These are phyloP conservation scores for Cardamine resedifolia DNA, from an alignment of 345 rosid species.

Conservation along the genomic window DNA sequence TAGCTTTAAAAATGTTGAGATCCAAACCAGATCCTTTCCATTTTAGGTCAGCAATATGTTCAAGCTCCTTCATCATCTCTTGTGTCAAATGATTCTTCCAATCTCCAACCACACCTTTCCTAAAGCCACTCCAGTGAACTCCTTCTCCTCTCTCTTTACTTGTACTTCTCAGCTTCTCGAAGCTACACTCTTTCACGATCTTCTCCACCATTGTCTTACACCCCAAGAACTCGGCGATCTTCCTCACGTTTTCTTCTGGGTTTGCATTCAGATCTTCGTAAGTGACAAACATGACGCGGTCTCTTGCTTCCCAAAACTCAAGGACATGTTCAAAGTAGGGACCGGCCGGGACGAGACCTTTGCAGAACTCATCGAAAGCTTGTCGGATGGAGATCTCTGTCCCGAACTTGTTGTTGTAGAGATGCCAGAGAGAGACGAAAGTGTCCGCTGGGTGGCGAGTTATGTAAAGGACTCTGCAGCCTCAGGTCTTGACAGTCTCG, in stretches of 20 bases:
- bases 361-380: constrained; percentile 42
- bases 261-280: constrained; percentile 44
- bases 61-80: constrained; percentile 39
- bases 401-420: constrained; percentile 28
- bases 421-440: constrained; percentile 41
- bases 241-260: constrained; percentile 27
- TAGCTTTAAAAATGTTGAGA: constrained; percentile 24
- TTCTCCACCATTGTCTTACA: constrained; percentile 34
- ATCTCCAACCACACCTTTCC: constrained; percentile 48
- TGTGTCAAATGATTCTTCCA: constrained; percentile 43
- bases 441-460: constrained; percentile 39
- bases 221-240: constrained; percentile 44
- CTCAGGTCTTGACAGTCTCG: constrained; percentile 24
- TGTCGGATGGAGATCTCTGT: constrained; percentile 33
- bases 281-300: constrained; percentile 36
- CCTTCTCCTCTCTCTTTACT: constrained; percentile 39
- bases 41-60: constrained; percentile 34
- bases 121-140: constrained; percentile 34
- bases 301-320: constrained; percentile 43
- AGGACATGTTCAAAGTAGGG: constrained; percentile 43
- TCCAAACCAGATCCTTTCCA: constrained; percentile 34
- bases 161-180: constrained; percentile 38
- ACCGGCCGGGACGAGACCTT: constrained; percentile 35
- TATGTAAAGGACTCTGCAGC: constrained; percentile 34
- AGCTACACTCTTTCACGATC: constrained; percentile 39